Base-by-base conservation (phyloP, 768 basidiomycete species). In the Xerocomellus chrysenteron region DNA sequence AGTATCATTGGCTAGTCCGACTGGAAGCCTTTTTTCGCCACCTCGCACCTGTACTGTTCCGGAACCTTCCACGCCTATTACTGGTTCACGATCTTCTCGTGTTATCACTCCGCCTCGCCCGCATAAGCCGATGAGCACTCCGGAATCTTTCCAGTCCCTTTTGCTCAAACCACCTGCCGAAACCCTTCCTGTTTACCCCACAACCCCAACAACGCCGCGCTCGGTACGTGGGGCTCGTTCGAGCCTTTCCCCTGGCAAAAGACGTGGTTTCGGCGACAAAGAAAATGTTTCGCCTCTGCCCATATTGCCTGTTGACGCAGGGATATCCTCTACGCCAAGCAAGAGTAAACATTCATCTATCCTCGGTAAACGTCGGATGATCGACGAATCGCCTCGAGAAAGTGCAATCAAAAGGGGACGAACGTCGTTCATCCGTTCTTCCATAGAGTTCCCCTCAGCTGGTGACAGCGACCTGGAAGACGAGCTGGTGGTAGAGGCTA, bases 251-350 rank as follows among this genome's bases (percentile, higher is more conserved):
- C 68, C 73, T 21, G 76, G 75, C 59, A 77, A 78, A 56, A 73
- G 76, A 50, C 68, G 73, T 58, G 68, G 65, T 16, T 61, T 63
- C 8, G 66, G 64, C 1, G 71, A 86, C 67, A 89, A 90, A 71
- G 88, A 90, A 66, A 90, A 90, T 63, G 55, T 69, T 33, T 80
- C 80, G 0, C 84, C 82, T 35, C 58, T 69, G 5, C 62, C 62
- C 10, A 55, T 64, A 30, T 68, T 73, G 46, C 73, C 80, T 37
- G 74, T 80, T 21, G 58, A 73, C 32, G 84, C 86, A 55, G 77
- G 80, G 32, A 75, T 82, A 46, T 76, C 74, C 2, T 59, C 69
- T 41, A 67, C 67, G 5, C 76, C 78, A 5, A 67, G 61, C 30
- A 59, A 65, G 49, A 66, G 40, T 24, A 64, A 58, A 41, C 48